phyloP scores from a whole-genome alignment of 2,329 filamentous ascomycete genomes.

The Erysiphe pulchra region DNA sequence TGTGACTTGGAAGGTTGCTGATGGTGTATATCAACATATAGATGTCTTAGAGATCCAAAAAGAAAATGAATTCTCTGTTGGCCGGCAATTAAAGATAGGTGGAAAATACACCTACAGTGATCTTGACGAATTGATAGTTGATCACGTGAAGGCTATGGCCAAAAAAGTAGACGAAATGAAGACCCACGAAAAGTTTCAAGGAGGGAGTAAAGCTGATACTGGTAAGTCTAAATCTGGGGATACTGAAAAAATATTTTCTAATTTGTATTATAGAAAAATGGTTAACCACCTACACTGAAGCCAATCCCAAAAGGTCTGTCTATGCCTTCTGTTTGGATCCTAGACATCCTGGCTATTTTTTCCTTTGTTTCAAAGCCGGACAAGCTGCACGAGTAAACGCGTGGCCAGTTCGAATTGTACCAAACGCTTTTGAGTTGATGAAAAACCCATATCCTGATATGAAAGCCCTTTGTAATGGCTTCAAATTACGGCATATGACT shows the following conservation, averaged over 20 bases:
- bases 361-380: constrained; percentile 86
- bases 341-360: constrained; percentile 84
- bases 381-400: constrained; percentile 44
- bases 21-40: constrained; percentile 91
- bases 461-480: constrained; percentile 84
- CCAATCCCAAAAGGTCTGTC: constrained; percentile 77
- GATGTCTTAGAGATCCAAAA: constrained; percentile 94
- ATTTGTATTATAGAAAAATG: constrained; percentile 44
- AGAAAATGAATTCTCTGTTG: constrained; percentile 86
- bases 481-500: constrained; percentile 30
- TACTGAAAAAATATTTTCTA: not conserved
- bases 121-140: constrained; percentile 89
- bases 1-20: constrained; percentile 93
- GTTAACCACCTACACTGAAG: constrained; percentile 86
- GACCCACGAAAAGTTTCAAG: constrained; percentile 81
- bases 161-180: constrained; percentile 94
- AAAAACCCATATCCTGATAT: constrained; percentile 83
- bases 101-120: constrained; percentile 84
- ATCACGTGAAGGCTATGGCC: constrained; percentile 93
- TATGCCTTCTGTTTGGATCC: constrained; percentile 92
- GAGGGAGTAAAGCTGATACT: constrained; percentile 51
- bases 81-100: constrained; percentile 59
- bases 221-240: constrained; percentile 32
- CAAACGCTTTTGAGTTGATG: constrained; percentile 77
- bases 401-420: constrained; percentile 75